A percentile compares a stretch with the other conserved stretches of the same genome.
Evolutionary conservation across 2,329 filamentous ascomycete genomes (phyloP).

Genomic region (Ascochyta fabae): DNA sequence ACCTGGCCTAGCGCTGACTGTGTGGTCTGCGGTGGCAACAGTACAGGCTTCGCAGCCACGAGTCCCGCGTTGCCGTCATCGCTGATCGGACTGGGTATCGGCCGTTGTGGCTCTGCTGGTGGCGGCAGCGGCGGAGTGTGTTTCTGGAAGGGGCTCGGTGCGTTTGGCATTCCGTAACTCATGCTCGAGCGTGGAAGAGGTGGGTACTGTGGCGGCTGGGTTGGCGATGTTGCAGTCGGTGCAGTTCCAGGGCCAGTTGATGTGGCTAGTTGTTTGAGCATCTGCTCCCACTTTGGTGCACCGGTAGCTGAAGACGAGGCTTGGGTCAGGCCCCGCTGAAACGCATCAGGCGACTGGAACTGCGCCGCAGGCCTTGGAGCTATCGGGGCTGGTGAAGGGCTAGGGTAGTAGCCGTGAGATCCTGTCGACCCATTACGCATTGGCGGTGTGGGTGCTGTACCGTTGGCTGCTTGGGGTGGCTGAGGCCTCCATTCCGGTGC

Average conservation of each 20-base stretch:
- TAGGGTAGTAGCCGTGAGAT: constrained; percentile 13
- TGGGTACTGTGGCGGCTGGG: constrained; percentile 26
- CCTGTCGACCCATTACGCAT: constrained; percentile 13
- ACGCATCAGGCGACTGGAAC: constrained; percentile 54
- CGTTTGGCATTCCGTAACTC: constrained; percentile 24
- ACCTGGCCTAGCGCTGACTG: constrained; percentile 17
- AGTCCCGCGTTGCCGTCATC: constrained; percentile 35
- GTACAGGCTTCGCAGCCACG: constrained; percentile 11
- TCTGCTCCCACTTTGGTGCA: constrained; percentile 43
- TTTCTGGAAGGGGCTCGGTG: constrained; percentile 20
- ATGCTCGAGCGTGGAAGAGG: constrained; percentile 23
- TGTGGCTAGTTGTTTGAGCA: constrained; percentile 42
- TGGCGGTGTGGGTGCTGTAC: not conserved
- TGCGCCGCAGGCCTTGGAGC: constrained; percentile 43
- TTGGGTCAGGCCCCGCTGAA: constrained; percentile 50
- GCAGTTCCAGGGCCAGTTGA: constrained; percentile 21
- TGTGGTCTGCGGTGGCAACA: not conserved
- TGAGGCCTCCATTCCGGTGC: constrained; percentile 50
- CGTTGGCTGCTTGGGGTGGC: constrained; percentile 19
- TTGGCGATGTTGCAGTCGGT: constrained; percentile 13
- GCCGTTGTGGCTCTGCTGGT: constrained; percentile 32
- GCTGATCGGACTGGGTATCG: constrained; percentile 43
- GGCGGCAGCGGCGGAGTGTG: constrained; percentile 23
- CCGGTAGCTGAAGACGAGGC: constrained; percentile 28
- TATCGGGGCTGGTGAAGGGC: constrained; percentile 2